A percentile compares a stretch with the other conserved stretches of the same genome.
Evolutionary conservation across 2,329 filamentous ascomycete species (phyloP).

Genomic region (Verticillium tricorpus): DNA sequence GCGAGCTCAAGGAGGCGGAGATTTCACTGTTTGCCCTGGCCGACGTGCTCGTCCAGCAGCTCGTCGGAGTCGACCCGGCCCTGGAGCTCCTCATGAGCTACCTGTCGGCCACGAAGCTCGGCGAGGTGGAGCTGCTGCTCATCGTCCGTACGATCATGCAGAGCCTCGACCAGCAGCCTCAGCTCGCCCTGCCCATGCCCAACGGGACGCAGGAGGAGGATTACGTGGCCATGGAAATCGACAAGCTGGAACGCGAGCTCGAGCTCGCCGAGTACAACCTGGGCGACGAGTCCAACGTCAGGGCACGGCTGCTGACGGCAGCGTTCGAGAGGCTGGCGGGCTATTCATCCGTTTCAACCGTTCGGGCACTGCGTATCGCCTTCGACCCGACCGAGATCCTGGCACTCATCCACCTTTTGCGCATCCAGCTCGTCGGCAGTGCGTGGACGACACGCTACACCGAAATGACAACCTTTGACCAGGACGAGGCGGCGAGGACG

Average conservation of each 20-base stretch:
- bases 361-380: slow-evolving; percentile 57
- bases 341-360: slow-evolving; percentile 56
- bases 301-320: slow-evolving; percentile 60
- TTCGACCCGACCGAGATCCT: slow-evolving; percentile 65
- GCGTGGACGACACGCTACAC: slow-evolving; percentile 73
- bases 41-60: slow-evolving; percentile 56
- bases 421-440: slow-evolving; percentile 68
- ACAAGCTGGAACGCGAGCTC: slow-evolving; percentile 60
- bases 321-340: slow-evolving; percentile 66
- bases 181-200: slow-evolving; percentile 11
- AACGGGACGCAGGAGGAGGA: slow-evolving; percentile 18
- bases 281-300: slow-evolving; percentile 57
- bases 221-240: slow-evolving; percentile 49
- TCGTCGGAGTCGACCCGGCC: slow-evolving; percentile 63
- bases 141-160: slow-evolving; percentile 63
- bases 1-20: slow-evolving; percentile 37
- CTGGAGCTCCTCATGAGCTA: slow-evolving; percentile 63
- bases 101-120: slow-evolving; percentile 60
- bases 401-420: slow-evolving; percentile 66
- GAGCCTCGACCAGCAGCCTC: slow-evolving; percentile 50
- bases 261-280: slow-evolving; percentile 64
- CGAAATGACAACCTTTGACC: slow-evolving; percentile 48
- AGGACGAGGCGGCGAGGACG: slow-evolving; percentile 27
- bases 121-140: slow-evolving; percentile 61
- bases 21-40: slow-evolving; percentile 42